Percentiles rank a stretch among this genome's conserved stretches.
Evolutionary conservation across 1,139 yeast species (phyloP).

Genomic region (Yamadazyma triangularis): DNA sequence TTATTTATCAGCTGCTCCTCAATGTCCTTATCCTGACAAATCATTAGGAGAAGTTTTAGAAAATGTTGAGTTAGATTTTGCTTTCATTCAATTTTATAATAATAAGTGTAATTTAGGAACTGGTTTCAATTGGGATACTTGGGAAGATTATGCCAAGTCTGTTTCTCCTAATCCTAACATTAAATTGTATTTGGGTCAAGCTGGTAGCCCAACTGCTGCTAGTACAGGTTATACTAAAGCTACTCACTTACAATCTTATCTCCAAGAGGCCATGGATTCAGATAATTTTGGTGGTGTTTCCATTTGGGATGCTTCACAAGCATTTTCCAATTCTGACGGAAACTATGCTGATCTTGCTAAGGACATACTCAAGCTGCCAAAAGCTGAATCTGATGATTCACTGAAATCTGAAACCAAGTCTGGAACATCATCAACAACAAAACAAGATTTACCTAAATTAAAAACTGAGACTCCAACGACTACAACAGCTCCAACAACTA

Average conservation of each 20-base stretch:
- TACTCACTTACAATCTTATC: conserved; percentile 15
- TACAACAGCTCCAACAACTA: conserved; percentile 6
- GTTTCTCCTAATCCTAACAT: conserved; percentile 65
- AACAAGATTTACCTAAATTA: no score
- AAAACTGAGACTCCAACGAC: conserved; percentile 7
- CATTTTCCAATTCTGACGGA: conserved; percentile 50
- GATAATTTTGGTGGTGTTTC: conserved; percentile 76
- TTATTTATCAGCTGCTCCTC: conserved; percentile 92
- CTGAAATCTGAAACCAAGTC: no score
- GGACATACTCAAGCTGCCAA: no score
- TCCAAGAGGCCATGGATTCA: conserved; percentile 34
- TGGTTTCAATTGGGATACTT: conserved; percentile 77
- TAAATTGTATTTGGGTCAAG: conserved; percentile 66
- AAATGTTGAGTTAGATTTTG: conserved; percentile 69
- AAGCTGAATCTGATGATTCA: no score
- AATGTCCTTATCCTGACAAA: conserved; percentile 90
- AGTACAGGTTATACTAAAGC: conserved; percentile 33
- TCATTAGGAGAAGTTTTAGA: conserved; percentile 66
- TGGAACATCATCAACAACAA: no score
- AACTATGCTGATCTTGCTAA: conserved; percentile 36
- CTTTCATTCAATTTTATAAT: conserved; percentile 90
- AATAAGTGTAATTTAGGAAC: conserved; percentile 66
- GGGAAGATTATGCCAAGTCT: conserved; percentile 66
- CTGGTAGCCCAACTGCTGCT: conserved; percentile 68
- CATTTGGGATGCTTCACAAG: conserved; percentile 91